Conservation (phyloP, 805 yeast species). For the Teunomyces panamensis region DNA sequence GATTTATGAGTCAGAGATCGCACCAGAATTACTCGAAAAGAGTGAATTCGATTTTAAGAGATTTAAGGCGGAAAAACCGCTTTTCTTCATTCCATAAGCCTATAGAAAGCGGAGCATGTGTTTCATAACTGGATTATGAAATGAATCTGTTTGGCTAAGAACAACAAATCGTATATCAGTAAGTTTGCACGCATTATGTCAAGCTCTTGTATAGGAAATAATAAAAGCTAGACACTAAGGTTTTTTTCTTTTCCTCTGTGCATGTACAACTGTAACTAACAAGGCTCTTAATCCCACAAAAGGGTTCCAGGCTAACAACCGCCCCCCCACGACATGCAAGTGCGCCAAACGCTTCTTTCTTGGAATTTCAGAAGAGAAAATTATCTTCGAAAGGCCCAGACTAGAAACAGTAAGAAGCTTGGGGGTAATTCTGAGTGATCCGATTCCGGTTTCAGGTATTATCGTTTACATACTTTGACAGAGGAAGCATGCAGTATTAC, state of each 20-base stretch:
- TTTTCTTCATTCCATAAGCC: conserved; percentile 16
- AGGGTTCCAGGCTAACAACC: too few species aligned
- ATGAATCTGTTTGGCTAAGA: neutral
- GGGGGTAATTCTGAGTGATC: neutral
- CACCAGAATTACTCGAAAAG: conserved; percentile 7
- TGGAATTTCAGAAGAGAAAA: too few species aligned
- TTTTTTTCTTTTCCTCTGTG: neutral
- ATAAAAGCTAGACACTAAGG: conserved; percentile 1
- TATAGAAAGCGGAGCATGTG: neutral
- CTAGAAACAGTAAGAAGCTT: neutral
- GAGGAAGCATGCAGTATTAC: too few species aligned
- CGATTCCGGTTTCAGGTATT: neutral
- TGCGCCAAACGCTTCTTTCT: too few species aligned
- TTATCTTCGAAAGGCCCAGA: neutral
- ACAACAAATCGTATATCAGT: neutral
- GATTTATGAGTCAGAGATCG: conserved; percentile 1
- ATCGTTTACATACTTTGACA: neutral
- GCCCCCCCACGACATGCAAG: too few species aligned
- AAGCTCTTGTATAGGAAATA: neutral
- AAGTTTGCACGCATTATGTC: neutral
- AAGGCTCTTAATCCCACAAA: too few species aligned
- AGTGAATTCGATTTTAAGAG: conserved; percentile 21
- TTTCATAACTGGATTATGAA: conserved; percentile 7
- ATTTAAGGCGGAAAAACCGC: conserved; percentile 18
- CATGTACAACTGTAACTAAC: too few species aligned